Evolutionary conservation across 2,329 filamentous ascomycete genomes (phyloP).

Genomic region (Pestalotiopsis sp.): DNA sequence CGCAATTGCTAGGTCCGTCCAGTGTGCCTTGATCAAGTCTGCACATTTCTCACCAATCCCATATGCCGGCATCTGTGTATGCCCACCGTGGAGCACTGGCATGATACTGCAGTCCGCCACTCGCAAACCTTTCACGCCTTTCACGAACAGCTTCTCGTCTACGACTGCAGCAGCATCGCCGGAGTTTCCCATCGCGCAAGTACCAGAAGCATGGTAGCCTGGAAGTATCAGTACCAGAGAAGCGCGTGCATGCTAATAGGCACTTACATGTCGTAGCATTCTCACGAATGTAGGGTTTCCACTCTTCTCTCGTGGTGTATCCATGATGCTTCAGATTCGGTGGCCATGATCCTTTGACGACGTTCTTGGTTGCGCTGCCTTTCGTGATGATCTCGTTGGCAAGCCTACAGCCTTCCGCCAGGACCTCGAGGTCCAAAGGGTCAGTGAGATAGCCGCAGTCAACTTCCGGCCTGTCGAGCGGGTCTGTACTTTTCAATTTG

Average conservation of each 20-base stretch:
- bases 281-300: constrained; percentile 56
- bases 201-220: constrained; percentile 59
- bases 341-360: constrained; percentile 63
- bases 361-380: constrained; percentile 56
- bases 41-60: constrained; percentile 49
- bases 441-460: constrained; percentile 60
- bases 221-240: neutral
- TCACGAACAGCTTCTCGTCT: constrained; percentile 51
- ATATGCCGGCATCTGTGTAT: constrained; percentile 55
- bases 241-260: no score
- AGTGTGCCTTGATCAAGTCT: constrained; percentile 42
- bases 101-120: constrained; percentile 55
- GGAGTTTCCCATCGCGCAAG: constrained; percentile 50
- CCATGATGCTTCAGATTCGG: constrained; percentile 49
- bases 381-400: constrained; percentile 61
- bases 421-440: constrained; percentile 57
- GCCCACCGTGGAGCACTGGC: constrained; percentile 49
- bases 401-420: constrained; percentile 58
- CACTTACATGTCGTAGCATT: constrained; percentile 60
- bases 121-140: constrained; percentile 51
- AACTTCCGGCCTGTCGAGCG: constrained; percentile 52
- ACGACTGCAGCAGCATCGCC: constrained; percentile 51
- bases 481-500: constrained; percentile 46
- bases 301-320: constrained; percentile 55
- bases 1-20: neutral